Evolutionary conservation across 306 rosid genomes (phyloP).

Genomic region (Malus fusca): DNA sequence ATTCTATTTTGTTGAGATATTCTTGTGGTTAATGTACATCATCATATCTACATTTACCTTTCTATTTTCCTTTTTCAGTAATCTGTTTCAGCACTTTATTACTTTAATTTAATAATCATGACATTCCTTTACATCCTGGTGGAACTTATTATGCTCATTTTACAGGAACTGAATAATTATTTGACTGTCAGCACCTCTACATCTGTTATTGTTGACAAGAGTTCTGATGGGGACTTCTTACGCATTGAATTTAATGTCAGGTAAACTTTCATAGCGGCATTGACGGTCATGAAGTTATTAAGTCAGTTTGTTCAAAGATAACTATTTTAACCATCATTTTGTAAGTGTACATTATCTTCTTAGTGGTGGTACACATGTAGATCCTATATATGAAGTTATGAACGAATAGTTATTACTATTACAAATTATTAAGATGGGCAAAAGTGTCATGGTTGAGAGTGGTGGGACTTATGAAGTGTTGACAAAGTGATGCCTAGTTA

Average conservation of each 20-base stretch:
- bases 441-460: not conserved
- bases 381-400: not conserved
- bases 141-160: conserved; percentile 5
- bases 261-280: conserved; percentile 29
- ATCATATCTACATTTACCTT: not conserved
- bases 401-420: not conserved
- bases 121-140: not conserved
- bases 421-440: not conserved
- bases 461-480: not conserved
- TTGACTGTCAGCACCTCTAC: conserved; percentile 77
- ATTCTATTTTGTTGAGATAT: not conserved
- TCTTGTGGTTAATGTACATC: not conserved
- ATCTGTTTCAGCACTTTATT: not conserved
- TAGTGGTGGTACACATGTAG: not conserved
- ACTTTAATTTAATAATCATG: not conserved
- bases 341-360: not conserved
- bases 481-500: not conserved
- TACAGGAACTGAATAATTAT: conserved; percentile 86
- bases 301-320: not conserved
- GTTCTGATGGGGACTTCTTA: conserved; percentile 79
- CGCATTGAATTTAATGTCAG: conserved; percentile 87
- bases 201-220: conserved; percentile 79
- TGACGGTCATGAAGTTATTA: conserved; percentile 2
- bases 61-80: not conserved
- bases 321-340: not conserved